phyloP scores from a whole-genome alignment of 1,139 yeast species.

The Sugiyamaella grinbergsii region DNA sequence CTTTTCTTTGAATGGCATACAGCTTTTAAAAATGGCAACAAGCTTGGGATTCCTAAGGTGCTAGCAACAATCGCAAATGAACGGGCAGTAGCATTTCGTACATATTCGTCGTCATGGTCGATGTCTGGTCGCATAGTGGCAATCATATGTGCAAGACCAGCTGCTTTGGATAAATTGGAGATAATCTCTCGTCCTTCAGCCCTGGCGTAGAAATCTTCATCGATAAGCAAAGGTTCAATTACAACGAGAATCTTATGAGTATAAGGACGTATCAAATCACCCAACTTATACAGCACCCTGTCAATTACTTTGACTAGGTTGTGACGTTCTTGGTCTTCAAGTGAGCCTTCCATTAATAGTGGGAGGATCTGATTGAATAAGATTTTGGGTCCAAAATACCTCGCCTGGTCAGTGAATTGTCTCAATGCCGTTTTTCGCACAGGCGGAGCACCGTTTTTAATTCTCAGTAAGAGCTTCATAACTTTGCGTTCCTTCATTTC shows the following conservation, averaged over 20 bases:
- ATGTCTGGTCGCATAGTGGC: conserved; percentile 78
- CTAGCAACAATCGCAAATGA: conserved; percentile 85
- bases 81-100: conserved; percentile 74
- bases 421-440: conserved; percentile 73
- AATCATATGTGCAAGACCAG: conserved; percentile 79
- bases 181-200: conserved; percentile 80
- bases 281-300: conserved; percentile 65
- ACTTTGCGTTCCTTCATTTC: conserved; percentile 64
- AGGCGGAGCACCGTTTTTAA: conserved; percentile 76
- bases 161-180: conserved; percentile 72
- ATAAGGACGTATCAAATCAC: conserved; percentile 67
- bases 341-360: conserved; percentile 64
- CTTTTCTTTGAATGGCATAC: conserved; percentile 77
- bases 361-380: conserved; percentile 74
- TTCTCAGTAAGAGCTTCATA: conserved; percentile 62
- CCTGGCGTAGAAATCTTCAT: conserved; percentile 73
- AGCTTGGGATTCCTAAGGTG: conserved; percentile 69
- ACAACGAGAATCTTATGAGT: conserved; percentile 74
- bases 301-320: conserved; percentile 74
- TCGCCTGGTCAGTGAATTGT: conserved; percentile 64
- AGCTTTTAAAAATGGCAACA: conserved; percentile 81
- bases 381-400: conserved; percentile 66
- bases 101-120: conserved; percentile 79
- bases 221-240: conserved; percentile 76
- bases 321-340: conserved; percentile 86